phyloP scores from a whole-genome alignment of 805 yeast genomes.

The Pichia cabralensis region DNA sequence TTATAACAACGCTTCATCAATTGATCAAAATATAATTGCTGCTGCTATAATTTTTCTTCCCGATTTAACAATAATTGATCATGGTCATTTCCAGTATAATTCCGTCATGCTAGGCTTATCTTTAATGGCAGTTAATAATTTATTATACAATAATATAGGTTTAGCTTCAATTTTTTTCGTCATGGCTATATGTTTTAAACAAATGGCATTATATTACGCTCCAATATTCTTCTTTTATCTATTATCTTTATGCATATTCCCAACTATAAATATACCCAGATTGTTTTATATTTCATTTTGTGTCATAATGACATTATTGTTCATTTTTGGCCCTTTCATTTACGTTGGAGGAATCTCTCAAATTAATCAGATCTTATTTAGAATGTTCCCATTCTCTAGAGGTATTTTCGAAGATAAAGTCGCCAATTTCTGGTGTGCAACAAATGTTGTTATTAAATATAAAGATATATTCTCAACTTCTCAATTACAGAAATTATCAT shows the following conservation, averaged over 20 bases:
- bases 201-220: conserved; percentile 90
- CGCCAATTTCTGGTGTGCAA: conserved; percentile 96
- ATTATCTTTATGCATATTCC: conserved; percentile 40
- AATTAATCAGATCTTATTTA: conserved; percentile 42
- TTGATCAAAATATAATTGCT: conserved; percentile 68
- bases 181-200: conserved; percentile 74
- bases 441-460: conserved; percentile 70
- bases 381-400: conserved; percentile 87
- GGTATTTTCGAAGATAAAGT: conserved; percentile 97
- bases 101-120: conserved; percentile 89
- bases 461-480: conserved; percentile 40
- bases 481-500: conserved; percentile 51
- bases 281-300: conserved; percentile 54
- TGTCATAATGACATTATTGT: conserved; percentile 43
- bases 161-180: conserved; percentile 73
- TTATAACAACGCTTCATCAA: conserved; percentile 38
- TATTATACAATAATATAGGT: conserved; percentile 53
- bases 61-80: conserved; percentile 73
- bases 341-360: conserved; percentile 36
- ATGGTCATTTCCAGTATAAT: conserved; percentile 96
- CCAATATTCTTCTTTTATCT: conserved; percentile 81
- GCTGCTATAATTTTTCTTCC: conserved; percentile 84
- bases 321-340: conserved; percentile 53
- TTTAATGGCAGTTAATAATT: conserved; percentile 53
- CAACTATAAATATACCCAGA: conserved; percentile 41